A percentile compares a stretch with the other conserved stretches of the same genome.
These are phyloP conservation scores for Pichia occidentalis DNA, from an alignment of 805 yeast species.

Conservation along the genomic window DNA sequence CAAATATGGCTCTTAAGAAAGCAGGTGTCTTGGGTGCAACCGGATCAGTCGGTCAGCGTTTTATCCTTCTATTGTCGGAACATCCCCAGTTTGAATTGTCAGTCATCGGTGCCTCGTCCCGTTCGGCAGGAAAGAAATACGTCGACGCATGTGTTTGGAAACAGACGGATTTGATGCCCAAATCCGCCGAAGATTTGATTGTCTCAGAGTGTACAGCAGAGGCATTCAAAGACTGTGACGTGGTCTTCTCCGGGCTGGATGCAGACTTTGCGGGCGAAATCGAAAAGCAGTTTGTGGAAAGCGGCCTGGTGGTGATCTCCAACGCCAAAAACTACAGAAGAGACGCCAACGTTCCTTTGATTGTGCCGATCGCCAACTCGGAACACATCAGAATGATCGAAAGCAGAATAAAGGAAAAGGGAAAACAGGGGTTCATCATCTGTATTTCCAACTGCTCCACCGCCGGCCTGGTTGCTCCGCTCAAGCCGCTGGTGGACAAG, in stretches of 20 bases:
- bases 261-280: constrained; percentile 90
- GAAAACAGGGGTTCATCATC: constrained; percentile 76
- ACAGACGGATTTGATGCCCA: constrained; percentile 81
- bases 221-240: constrained; percentile 80
- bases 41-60: constrained; percentile 96
- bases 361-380: constrained; percentile 92
- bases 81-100: constrained; percentile 87
- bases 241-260: constrained; percentile 92
- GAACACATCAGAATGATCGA: constrained; percentile 77
- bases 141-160: constrained; percentile 89
- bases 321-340: constrained; percentile 96
- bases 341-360: constrained; percentile 76
- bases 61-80: constrained; percentile 71
- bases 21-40: constrained; percentile 97
- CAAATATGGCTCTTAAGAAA: constrained; percentile 31
- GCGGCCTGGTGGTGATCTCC: constrained; percentile 80
- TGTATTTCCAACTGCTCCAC: constrained; percentile 98
- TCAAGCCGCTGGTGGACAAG: constrained; percentile 83
- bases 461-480: constrained; percentile 94
- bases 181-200: constrained; percentile 47
- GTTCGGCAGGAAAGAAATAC: constrained; percentile 90
- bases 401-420: constrained; percentile 46
- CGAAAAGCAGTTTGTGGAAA: constrained; percentile 75
- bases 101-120: constrained; percentile 84
- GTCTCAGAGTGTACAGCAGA: constrained; percentile 77